These are phyloP conservation scores for Colletotrichum somersetense DNA, from an alignment of 2,329 filamentous ascomycete species.

Conservation along the genomic window DNA sequence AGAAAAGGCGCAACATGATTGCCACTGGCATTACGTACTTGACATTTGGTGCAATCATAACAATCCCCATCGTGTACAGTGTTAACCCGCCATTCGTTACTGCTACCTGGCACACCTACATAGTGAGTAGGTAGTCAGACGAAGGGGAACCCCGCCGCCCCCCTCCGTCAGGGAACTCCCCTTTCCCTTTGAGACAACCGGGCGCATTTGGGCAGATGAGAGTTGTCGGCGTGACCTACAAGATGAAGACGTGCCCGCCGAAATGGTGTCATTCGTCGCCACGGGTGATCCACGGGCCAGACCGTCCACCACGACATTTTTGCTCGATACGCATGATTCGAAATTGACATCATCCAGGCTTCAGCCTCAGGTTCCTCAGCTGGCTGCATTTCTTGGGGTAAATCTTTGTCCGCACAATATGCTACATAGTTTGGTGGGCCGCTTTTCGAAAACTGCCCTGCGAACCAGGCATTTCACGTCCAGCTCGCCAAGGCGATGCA, in stretches of 20 bases:
- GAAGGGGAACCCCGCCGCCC: background rate
- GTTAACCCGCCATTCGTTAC: conserved; percentile 23
- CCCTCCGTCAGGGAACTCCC: conserved; percentile 1
- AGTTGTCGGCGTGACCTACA: conserved; percentile 26
- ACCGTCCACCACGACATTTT: conserved; percentile 18
- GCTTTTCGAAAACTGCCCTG: conserved; percentile 16
- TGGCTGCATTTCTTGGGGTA: conserved; percentile 11
- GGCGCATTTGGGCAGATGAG: conserved; percentile 33
- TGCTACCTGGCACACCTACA: background rate
- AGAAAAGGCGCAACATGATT: background rate
- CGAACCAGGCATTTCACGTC: background rate
- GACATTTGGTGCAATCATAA: conserved; percentile 5
- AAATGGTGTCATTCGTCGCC: conserved; percentile 22
- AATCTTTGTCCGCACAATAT: background rate
- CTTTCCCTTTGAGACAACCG: conserved; percentile 10
- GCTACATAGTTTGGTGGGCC: background rate
- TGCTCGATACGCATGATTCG: conserved; percentile 14
- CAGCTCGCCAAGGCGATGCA: conserved; percentile 20
- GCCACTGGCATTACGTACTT: conserved; percentile 16
- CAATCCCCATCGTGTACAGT: conserved; percentile 14
- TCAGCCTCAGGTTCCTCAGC: background rate
- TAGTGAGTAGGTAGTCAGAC: background rate
- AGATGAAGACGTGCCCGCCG: conserved; percentile 12
- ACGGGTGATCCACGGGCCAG: conserved; percentile 38
- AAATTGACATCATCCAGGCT: conserved; percentile 34